Evolutionary conservation across 495 filamentous ascomycete genomes (phyloP).

Genomic region (Penicillium lagena): DNA sequence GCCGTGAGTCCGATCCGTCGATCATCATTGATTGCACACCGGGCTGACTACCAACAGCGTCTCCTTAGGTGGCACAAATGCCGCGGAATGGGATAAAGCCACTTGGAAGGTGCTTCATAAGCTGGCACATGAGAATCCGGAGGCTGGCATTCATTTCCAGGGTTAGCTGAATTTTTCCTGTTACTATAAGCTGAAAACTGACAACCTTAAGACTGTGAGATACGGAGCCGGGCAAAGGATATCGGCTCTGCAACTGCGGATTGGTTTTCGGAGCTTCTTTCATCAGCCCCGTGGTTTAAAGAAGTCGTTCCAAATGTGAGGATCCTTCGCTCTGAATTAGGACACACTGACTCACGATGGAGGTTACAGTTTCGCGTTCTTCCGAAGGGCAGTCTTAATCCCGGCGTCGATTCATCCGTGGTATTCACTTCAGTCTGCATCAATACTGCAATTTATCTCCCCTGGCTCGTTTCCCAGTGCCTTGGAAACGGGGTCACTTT

Average conservation of each 20-base stretch:
- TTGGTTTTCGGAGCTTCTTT: conserved; percentile 53
- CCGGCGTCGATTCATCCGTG: conserved; percentile 59
- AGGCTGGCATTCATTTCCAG: conserved; percentile 81
- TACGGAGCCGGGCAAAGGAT: conserved; percentile 53
- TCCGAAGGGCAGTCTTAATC: conserved; percentile 45
- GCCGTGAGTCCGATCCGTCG: conserved; percentile 44
- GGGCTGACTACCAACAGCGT: not conserved
- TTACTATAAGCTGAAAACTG: conserved; percentile 23
- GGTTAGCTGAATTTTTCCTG: conserved; percentile 25
- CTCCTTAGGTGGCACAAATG: conserved; percentile 3
- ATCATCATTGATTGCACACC: too few species aligned
- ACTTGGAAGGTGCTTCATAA: conserved; percentile 54
- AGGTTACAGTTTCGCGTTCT: conserved; percentile 25
- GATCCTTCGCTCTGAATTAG: too few species aligned
- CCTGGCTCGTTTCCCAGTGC: conserved; percentile 76
- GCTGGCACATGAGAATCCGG: conserved; percentile 60
- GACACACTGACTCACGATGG: too few species aligned
- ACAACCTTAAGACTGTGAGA: conserved; percentile 19
- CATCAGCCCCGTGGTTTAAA: conserved; percentile 66
- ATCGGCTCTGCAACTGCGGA: conserved; percentile 27
- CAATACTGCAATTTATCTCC: conserved; percentile 81
- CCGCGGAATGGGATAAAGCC: conserved; percentile 45
- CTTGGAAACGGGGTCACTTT: conserved; percentile 61
- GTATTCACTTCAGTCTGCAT: conserved; percentile 83
- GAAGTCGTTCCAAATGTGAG: conserved; percentile 59